Evolutionary conservation across 768 basidiomycete genomes (phyloP), one percentile per base, ranked within the genome.

Genomic region (Podaxis carcinomalis): DNA sequence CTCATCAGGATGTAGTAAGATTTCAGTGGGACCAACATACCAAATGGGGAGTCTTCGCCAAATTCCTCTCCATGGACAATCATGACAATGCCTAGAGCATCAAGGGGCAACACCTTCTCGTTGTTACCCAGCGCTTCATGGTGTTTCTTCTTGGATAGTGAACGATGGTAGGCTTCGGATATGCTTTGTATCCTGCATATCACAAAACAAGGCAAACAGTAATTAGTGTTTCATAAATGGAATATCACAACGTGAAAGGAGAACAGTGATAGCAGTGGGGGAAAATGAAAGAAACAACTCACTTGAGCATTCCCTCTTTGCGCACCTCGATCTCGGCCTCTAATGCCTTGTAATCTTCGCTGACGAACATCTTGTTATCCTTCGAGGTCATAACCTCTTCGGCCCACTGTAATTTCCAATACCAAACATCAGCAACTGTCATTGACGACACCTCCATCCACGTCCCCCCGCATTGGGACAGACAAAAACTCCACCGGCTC

Each of bases 321-420:
- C 93, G 77, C 32, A 93, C 75, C 56, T 95, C 93, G 28, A 97
- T 85, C 69, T 96, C 93, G 67, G 82, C 81, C 73, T 95, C 92
- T 49, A 95, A 78, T 51, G 89, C 90, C 39, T 77, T 81, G 71
- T 95, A 90, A 64, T 94, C 93, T 25, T 89, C 88, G 2, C 89
- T 85, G 35, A 89, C 80, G 46, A 83, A 74, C 1, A 90, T 87
- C 80, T 90, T 95, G 35, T 6, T 49, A 70, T 93, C 91, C 64
- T 88, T 84, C 25, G 88, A 82, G 42, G 90, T 87, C 56, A 97
- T 92, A 66, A 91, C 89, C 75, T 95, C 93, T 44, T 90, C 92
- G 4, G 91, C 92, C 90, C 92, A 92, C 90, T 95, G 67, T 47
- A 66, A 53, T 57, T 62, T 21, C 52, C 46, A 60, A 21, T 64